A percentile compares a stretch with the other conserved stretches of the same genome.
Conservation (phyloP, 1,139 yeast species). For the Yamadazyma dendronema region DNA sequence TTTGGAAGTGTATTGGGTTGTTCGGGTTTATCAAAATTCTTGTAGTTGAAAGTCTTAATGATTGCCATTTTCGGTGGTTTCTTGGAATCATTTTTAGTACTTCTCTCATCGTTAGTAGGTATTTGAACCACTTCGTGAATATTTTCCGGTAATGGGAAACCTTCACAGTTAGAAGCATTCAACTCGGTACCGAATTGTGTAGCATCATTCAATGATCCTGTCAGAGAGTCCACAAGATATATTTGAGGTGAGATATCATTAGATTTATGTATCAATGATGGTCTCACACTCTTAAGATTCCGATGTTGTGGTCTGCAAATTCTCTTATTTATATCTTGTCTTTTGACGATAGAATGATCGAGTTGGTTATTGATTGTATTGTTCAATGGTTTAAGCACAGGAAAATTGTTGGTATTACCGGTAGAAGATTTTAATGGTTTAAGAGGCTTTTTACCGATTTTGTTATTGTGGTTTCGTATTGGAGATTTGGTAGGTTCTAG, state of each 20-base stretch:
- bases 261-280: slow-evolving; percentile 1
- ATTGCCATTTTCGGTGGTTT: slow-evolving; percentile 50
- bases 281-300: not conserved
- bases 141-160: slow-evolving; percentile 62
- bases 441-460: slow-evolving; percentile 23
- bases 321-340: slow-evolving; percentile 17
- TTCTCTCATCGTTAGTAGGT: slow-evolving; percentile 47
- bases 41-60: slow-evolving; percentile 43
- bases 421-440: slow-evolving; percentile 18
- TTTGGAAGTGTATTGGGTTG: not conserved
- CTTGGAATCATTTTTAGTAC: slow-evolving; percentile 10
- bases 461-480: slow-evolving; percentile 17
- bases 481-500: slow-evolving; percentile 28
- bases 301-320: not conserved
- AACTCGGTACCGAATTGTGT: slow-evolving; percentile 75
- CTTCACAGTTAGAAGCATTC: slow-evolving; percentile 61
- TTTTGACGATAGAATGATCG: slow-evolving; percentile 1
- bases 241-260: slow-evolving; percentile 27
- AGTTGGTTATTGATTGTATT: slow-evolving; percentile 2
- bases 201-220: slow-evolving; percentile 66
- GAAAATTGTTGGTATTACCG: slow-evolving; percentile 22
- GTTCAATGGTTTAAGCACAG: slow-evolving; percentile 29
- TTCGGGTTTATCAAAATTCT: slow-evolving; percentile 6
- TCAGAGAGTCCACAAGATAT: slow-evolving; percentile 64
- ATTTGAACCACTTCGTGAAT: slow-evolving; percentile 63